Base-by-base conservation (phyloP, 768 basidiomycete genomes). In the Termitomyces sp. region DNA sequence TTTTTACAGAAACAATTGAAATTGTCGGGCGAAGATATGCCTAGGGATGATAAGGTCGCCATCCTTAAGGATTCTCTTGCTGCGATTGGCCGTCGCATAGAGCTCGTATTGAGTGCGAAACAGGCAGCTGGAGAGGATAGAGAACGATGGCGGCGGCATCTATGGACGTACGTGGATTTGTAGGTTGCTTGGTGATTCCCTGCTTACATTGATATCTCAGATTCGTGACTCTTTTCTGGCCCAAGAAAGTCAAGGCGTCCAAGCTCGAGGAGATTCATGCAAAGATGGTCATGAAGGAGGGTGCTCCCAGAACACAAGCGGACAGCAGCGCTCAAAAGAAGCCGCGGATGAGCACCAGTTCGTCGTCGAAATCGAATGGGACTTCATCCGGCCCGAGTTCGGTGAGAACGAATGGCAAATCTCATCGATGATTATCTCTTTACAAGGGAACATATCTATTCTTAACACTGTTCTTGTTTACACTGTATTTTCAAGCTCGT, bases 221-320 rank as follows among this genome's bases (percentile, higher is more conserved):
- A 39, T 98, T 98, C 65, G 94, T 97, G 50, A 95, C 94, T 3
- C 81, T 94, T 58, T 98, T 98, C 76, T 98, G 96, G 96, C 96
- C 96, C 6, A 92, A 96, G 80, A 93, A 96, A 75, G 95, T 98
- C 65, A 94, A 91, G 72, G 93, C 94, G 13, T 87, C 85, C 16
- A 97, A 97, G 74, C 78, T 98, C 42, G 92, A 96, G 74, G 94
- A 94, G 70, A 96, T 98, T 48, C 94, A 97, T 69, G 90, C 92
- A 16, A 97, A 97, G 77, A 94, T 97, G 90, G 92, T 93, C 63
- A 89, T 90, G 83, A 92, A 92, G 74, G 91, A 91, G 70, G 83
- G 85, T 50, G 83, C 84, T 38, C 85, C 86, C n/a, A 76, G 84
- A 61, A 75, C 83, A n/a, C 77, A 80, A 55, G 75, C 81, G 24